Base-by-base conservation (phyloP, 805 yeast genomes). In the Kazachstania taianensis region DNA sequence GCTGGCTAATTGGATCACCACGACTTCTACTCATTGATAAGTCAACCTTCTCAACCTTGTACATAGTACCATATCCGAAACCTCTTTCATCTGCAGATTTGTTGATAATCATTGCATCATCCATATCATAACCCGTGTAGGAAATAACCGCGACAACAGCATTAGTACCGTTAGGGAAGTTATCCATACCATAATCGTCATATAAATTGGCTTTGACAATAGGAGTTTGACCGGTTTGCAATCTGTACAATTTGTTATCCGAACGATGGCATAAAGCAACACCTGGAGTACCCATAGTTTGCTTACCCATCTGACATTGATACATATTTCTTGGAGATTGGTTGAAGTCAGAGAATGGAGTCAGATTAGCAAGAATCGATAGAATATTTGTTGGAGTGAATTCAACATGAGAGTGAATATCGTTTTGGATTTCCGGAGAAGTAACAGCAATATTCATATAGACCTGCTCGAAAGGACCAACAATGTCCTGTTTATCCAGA, bases 241-340 rank as follows among this genome's bases (percentile, higher is more conserved):
- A 67, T 51, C 89, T 78, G 64, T 92, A 92, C 41, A 92, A 66
- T 60, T 89, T 92, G 67, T 92, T 92, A 61, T 92, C 98, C 1
- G 95, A 81, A 62, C 98, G 75, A 61, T 86, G 94, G 30, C 68
- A 73, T 37, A 89, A 67, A 0, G 94, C 97, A 44, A 92, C 95
- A 65, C 97, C 97, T 7, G 98, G 98, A 4, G 98, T 92, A 63
- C 98, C 98, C 98, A 92, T 92, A 15, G 98, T 89, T 69, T 92
- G 98, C 67, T 92, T 92, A 75, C 96, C 97, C 98, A 92, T 92
- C 72, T 92, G 98, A 66, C 98, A 92, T 68, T 92, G 98, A 62
- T 92, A 92, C 97, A 92, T 92, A 61, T 92, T 92, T 76, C 98
- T 82, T 54, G 98, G 98, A 19, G 96, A 87, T 69, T 92, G 98